Evolutionary conservation across 1,284 basidiomycete species (phyloP).

Genomic region (Cryptococcus floricola): DNA sequence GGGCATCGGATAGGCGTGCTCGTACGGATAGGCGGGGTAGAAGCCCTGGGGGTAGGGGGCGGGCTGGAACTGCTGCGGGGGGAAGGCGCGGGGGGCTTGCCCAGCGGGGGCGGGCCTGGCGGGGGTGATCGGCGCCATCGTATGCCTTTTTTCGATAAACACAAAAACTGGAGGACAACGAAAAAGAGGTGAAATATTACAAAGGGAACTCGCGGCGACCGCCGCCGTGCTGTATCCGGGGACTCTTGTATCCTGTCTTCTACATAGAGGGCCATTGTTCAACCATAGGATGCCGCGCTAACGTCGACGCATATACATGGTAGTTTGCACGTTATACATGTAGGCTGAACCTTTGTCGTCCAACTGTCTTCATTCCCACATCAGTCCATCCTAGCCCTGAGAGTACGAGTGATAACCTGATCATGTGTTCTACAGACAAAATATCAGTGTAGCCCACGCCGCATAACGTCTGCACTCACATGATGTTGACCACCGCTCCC

Average conservation of each 20-base stretch:
- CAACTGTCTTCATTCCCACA: background rate
- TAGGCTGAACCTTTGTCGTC: background rate
- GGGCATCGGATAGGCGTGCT: conserved; percentile 23
- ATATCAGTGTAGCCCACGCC: background rate
- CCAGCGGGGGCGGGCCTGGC: conserved; percentile 15
- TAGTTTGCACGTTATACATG: conserved; percentile 13
- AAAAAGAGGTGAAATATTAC: background rate
- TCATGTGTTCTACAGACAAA: conserved; percentile 67
- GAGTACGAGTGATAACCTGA: conserved; percentile 73
- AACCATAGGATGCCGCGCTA: background rate
- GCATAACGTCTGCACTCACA: conserved; percentile 62
- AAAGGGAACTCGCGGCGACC: background rate
- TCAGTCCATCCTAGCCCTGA: conserved; percentile 89
- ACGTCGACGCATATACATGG: conserved; percentile 11
- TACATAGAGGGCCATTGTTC: too few relatives aligned
- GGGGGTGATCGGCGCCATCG: conserved; percentile 12
- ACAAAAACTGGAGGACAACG: background rate
- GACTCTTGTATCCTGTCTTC: too few relatives aligned
- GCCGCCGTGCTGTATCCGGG: background rate
- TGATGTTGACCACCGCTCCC: conserved; percentile 92
- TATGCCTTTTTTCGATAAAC: background rate
- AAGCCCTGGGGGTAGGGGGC: conserved; percentile 36
- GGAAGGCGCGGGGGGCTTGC: conserved; percentile 18
- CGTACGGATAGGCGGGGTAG: conserved; percentile 21
- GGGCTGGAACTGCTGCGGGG: conserved; percentile 25